Conservation (phyloP, 2,329 filamentous ascomycete genomes). For the Colletotrichum sp. region DNA sequence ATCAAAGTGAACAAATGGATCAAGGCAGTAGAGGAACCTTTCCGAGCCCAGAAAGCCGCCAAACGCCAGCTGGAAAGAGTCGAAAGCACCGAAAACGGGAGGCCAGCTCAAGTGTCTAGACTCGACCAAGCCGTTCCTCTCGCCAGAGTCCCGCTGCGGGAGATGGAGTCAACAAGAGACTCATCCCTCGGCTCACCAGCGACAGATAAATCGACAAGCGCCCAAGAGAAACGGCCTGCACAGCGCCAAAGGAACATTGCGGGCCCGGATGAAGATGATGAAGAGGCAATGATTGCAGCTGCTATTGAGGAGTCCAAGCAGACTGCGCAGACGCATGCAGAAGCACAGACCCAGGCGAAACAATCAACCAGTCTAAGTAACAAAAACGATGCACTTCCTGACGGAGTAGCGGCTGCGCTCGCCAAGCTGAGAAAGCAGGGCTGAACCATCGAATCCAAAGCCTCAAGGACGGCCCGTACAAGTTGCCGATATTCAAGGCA, state of each 20-base stretch:
- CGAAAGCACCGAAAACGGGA: slow-evolving; percentile 29
- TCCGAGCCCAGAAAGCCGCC: slow-evolving; percentile 75
- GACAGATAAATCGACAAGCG: slow-evolving; percentile 7
- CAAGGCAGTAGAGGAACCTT: slow-evolving; percentile 82
- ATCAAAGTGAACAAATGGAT: slow-evolving; percentile 92
- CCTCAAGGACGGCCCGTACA: neutral
- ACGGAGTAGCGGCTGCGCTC: slow-evolving; percentile 65
- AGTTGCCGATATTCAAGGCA: neutral
- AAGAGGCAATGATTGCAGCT: slow-evolving; percentile 54
- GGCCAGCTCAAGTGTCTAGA: slow-evolving; percentile 27
- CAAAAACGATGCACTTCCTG: slow-evolving; percentile 53
- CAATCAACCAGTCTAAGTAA: slow-evolving; percentile 12
- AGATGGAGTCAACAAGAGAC: slow-evolving; percentile 35
- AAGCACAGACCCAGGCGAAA: slow-evolving; percentile 25
- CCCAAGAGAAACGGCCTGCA: slow-evolving; percentile 21
- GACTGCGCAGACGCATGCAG: slow-evolving; percentile 30
- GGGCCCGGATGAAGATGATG: slow-evolving; percentile 49
- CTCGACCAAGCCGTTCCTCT: slow-evolving; percentile 45
- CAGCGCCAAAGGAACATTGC: slow-evolving; percentile 44
- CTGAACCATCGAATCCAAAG: slow-evolving; percentile 16
- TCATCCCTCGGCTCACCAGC: slow-evolving; percentile 26
- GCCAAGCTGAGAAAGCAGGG: slow-evolving; percentile 60
- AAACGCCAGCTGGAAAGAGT: slow-evolving; percentile 41
- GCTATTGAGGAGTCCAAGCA: slow-evolving; percentile 52
- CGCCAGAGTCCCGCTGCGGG: slow-evolving; percentile 44